Evolutionary conservation across 371 early-diverging fungal genomes (phyloP), one percentile per base, ranked within the genome.

Genomic region (Syncephalastrum racemosum): DNA sequence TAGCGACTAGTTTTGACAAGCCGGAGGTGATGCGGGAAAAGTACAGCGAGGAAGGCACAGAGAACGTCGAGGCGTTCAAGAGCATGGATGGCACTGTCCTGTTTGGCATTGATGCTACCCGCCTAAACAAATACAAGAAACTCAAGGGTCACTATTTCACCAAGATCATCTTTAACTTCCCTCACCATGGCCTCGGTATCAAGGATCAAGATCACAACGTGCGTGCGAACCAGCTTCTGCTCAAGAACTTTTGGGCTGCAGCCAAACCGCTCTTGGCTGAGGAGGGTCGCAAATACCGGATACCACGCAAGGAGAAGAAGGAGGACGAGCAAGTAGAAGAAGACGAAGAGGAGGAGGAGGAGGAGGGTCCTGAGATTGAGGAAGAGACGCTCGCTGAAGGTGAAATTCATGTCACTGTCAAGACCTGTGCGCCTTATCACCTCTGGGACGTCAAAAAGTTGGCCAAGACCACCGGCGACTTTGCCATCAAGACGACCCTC

Each of bases 161-260:
- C 43, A 90, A 86, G 67, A 90, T 96, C 44, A 85, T 94, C n/a
- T 96, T 97, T 70, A 95, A 95, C 70, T 97, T 97, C 68, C 97
- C 97, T 44, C 97, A 97, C 66, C 50, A 48, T 86, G 90, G 90
- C 22, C 68, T 83, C 10, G 97, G 98, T 24, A 93, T 96, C 62
- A 96, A 95, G 74, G 96, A 97, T 73, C 90, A 94, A 75, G 85
- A 86, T 56, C 82, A 90, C 48, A 98, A 96, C 63, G 82, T 98
- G 0, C 67, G 74, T 19, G 78, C 81, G 4, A 96, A 98, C 73
- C 96, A 96, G 75, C 64, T 71, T 46, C 67, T 98, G 36, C 42
- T 96, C 54, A 65, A 69, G 7, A 73, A 68, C 1, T 93, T 96
- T 60, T 90, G 95, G 58, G 61, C 67, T 12, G 82, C 89, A 12